Conservation (phyloP, 2,329 filamentous ascomycete species). For the Mycosphaerella sp. region DNA sequence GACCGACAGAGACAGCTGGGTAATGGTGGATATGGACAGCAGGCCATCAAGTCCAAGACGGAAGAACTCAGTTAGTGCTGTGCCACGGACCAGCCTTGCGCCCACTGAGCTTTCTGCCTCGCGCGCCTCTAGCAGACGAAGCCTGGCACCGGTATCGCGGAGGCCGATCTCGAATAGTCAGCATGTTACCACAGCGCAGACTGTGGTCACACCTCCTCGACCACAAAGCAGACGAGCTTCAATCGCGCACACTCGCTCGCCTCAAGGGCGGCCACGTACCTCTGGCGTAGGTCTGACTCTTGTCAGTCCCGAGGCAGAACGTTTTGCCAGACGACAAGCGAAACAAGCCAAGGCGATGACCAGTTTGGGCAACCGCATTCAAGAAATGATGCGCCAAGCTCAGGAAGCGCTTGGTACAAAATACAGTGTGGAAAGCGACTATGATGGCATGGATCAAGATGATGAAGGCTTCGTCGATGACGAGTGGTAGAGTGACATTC, state of each 20-base stretch:
- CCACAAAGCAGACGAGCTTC: constrained; percentile 46
- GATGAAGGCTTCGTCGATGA: constrained; percentile 32
- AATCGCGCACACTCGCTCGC: constrained; percentile 48
- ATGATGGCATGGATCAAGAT: constrained; percentile 31
- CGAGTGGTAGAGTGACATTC: constrained; percentile 20
- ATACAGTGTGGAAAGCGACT: constrained; percentile 35
- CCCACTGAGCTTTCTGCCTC: constrained; percentile 26
- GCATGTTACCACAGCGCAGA: constrained; percentile 35
- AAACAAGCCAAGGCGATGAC: constrained; percentile 72
- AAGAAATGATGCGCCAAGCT: constrained; percentile 83
- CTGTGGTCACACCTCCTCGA: neutral
- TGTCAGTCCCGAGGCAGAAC: constrained; percentile 60
- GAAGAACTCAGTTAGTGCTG: constrained; percentile 30
- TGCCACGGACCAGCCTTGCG: constrained; percentile 15
- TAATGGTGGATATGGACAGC: constrained; percentile 50
- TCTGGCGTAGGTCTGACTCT: constrained; percentile 9
- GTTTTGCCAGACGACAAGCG: constrained; percentile 63
- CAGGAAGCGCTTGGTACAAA: constrained; percentile 67
- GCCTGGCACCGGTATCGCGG: constrained; percentile 39
- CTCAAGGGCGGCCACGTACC: constrained; percentile 21
- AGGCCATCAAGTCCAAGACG: constrained; percentile 41
- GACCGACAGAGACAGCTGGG: constrained; percentile 45
- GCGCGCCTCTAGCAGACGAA: constrained; percentile 32
- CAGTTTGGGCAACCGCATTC: constrained; percentile 70
- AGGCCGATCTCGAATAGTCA: constrained; percentile 31